Conservation (phyloP, 345 rosid species). For the Melastoma malabathricum region DNA sequence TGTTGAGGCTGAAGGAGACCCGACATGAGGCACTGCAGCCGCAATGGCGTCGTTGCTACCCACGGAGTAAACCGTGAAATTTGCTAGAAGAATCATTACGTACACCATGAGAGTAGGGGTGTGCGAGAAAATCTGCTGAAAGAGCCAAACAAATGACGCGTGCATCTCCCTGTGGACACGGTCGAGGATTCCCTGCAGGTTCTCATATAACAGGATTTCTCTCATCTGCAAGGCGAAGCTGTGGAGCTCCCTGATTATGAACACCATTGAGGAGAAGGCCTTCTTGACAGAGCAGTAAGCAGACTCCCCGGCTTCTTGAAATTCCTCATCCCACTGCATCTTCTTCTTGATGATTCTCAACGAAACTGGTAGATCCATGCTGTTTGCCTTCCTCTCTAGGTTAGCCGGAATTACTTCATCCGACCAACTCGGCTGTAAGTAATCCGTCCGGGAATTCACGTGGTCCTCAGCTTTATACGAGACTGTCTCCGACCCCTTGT, state of each 20-base stretch:
- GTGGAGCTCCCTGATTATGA: slow-evolving; percentile 59
- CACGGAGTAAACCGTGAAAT: slow-evolving; percentile 55
- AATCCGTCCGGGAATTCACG: slow-evolving; percentile 1
- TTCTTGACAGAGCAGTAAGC: slow-evolving; percentile 41
- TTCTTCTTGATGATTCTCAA: slow-evolving; percentile 51
- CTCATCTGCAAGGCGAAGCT: slow-evolving; percentile 30
- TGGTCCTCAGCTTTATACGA: background rate
- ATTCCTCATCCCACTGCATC: slow-evolving; percentile 21
- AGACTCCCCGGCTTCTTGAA: slow-evolving; percentile 28
- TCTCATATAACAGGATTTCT: slow-evolving; percentile 24
- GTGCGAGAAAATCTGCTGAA: slow-evolving; percentile 45
- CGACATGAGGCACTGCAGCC: slow-evolving; percentile 3
- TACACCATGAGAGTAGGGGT: slow-evolving; percentile 68
- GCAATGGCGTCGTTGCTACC: slow-evolving; percentile 11
- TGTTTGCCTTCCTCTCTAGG: slow-evolving; percentile 35
- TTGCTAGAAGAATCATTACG: slow-evolving; percentile 59
- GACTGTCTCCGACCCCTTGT: too few species aligned
- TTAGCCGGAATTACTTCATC: too few species aligned
- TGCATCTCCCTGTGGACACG: slow-evolving; percentile 43
- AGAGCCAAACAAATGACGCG: slow-evolving; percentile 51
- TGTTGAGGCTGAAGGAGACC: background rate
- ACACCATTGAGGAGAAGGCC: slow-evolving; percentile 60
- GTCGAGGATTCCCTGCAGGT: slow-evolving; percentile 19
- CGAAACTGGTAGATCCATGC: slow-evolving; percentile 44
- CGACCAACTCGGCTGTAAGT: too few species aligned